A percentile compares a stretch with the other conserved stretches of the same genome.
phyloP scores from a whole-genome alignment of 352 stramenopile species.

The Plasmopara viticola region DNA sequence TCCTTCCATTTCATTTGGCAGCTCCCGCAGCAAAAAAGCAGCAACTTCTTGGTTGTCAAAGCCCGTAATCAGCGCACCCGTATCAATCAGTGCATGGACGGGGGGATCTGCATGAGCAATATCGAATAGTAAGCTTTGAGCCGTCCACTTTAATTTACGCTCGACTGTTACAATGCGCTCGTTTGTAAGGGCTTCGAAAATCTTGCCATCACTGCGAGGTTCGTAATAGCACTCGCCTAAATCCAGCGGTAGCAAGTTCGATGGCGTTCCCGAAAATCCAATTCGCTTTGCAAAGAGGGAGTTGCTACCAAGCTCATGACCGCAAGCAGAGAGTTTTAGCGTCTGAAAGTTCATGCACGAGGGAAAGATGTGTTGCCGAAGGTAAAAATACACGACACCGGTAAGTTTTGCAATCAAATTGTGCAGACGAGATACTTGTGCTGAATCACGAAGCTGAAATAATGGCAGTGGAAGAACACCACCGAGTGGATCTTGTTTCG shows the following conservation, averaged over 20 bases:
- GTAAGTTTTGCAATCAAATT: conserved; percentile 91
- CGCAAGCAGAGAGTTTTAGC: conserved; percentile 98
- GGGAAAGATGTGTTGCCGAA: conserved; percentile 98
- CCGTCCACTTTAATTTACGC: conserved; percentile 77
- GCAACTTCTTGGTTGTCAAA: conserved; percentile 88
- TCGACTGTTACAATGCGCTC: conserved; percentile 85
- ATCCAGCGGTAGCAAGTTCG: conserved; percentile 98
- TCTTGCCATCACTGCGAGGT: conserved; percentile 96
- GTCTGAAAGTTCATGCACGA: conserved; percentile 98
- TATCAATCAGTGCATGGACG: conserved; percentile 89
- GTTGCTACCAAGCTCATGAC: conserved; percentile 97
- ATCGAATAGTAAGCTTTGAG: conserved; percentile 66
- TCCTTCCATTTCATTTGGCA: conserved; percentile 78
- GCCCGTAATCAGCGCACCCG: conserved; percentile 87
- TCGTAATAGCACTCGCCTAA: conserved; percentile 98
- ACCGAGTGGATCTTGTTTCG: conserved; percentile 29
- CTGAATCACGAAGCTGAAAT: conserved; percentile 94
- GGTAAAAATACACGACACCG: conserved; percentile 96
- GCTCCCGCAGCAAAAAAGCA: conserved; percentile 64
- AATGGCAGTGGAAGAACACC: conserved; percentile 92
- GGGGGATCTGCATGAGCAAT: conserved; percentile 64
- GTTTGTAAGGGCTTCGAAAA: conserved; percentile 96
- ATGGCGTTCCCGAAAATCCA: conserved; percentile 98
- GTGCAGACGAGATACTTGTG: conserved; percentile 94
- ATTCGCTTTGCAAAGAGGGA: conserved; percentile 97